phyloP scores from a whole-genome alignment of 352 stramenopile species.

The Lagenidium giganteum region DNA sequence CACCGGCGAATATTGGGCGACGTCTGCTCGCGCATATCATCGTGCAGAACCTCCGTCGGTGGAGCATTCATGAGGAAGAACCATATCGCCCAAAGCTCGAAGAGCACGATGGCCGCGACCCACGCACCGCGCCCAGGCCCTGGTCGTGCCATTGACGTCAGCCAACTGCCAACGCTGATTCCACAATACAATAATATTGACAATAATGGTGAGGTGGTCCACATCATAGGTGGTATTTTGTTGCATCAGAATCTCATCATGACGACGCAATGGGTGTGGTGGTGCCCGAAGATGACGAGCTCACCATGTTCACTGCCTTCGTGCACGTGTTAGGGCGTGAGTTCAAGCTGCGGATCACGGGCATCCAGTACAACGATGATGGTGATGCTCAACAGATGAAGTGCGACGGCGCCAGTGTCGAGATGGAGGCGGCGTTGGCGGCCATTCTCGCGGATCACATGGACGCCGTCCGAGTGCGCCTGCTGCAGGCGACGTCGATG shows the following conservation, averaged over 20 bases:
- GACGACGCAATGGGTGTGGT: too few species aligned
- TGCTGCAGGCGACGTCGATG: conserved; percentile 52
- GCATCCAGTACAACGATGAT: conserved; percentile 19
- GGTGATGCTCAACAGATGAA: conserved; percentile 5
- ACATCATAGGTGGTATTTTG: too few species aligned
- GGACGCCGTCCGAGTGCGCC: conserved; percentile 19
- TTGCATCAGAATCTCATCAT: too few species aligned
- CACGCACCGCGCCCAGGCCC: too few species aligned
- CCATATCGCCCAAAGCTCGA: conserved; percentile 9
- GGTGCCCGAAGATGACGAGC: conserved; percentile 34
- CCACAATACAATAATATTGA: too few species aligned
- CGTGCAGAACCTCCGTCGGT: neutral
- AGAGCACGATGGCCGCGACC: conserved; percentile 10
- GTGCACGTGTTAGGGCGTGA: conserved; percentile 43
- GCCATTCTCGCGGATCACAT: conserved; percentile 31
- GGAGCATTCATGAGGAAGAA: conserved; percentile 12
- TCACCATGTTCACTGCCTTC: conserved; percentile 43
- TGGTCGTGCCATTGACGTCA: too few species aligned
- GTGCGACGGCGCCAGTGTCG: conserved; percentile 35
- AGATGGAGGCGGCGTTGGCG: conserved; percentile 52
- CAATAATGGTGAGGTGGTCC: too few species aligned
- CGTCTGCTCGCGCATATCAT: neutral
- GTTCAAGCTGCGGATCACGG: conserved; percentile 39
- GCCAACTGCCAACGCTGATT: too few species aligned
- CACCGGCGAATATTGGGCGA: conserved; percentile 12